Evolutionary conservation across 805 yeast species (phyloP).

Genomic region (Jamesozyma piceae): DNA sequence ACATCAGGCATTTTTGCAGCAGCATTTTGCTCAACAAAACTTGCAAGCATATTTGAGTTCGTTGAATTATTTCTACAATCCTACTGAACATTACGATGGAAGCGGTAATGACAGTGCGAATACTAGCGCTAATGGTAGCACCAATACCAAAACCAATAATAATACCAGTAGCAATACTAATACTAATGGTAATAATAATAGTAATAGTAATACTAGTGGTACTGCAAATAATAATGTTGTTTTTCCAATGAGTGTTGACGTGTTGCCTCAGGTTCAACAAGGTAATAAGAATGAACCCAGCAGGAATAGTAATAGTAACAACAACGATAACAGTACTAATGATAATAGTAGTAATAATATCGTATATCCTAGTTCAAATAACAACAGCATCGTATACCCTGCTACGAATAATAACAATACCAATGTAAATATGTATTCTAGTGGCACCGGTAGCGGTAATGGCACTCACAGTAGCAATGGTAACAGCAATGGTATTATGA

Average conservation of each 20-base stretch:
- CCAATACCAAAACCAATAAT: not conserved
- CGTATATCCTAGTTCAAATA: no score
- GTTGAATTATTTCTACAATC: constrained; percentile 8
- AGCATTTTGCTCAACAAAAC: constrained; percentile 29
- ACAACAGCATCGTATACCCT: not conserved
- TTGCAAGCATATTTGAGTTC: constrained; percentile 27
- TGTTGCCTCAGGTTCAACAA: not conserved
- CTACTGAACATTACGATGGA: not conserved
- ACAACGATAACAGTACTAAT: not conserved
- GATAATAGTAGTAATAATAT: not conserved
- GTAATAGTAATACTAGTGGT: not conserved
- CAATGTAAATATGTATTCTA: not conserved
- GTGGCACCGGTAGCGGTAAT: not conserved
- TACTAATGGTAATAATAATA: not conserved
- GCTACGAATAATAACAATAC: not conserved
- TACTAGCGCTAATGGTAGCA: not conserved
- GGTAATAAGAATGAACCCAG: not conserved
- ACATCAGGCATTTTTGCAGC: constrained; percentile 29
- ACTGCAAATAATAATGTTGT: not conserved
- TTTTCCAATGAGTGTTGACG: not conserved
- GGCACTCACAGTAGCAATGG: not conserved
- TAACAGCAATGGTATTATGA: not conserved
- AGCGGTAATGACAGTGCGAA: not conserved
- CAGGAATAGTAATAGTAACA: not conserved
- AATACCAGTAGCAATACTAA: not conserved